Conservation (phyloP, 768 basidiomycete genomes). For the Cubamyces sp. region DNA sequence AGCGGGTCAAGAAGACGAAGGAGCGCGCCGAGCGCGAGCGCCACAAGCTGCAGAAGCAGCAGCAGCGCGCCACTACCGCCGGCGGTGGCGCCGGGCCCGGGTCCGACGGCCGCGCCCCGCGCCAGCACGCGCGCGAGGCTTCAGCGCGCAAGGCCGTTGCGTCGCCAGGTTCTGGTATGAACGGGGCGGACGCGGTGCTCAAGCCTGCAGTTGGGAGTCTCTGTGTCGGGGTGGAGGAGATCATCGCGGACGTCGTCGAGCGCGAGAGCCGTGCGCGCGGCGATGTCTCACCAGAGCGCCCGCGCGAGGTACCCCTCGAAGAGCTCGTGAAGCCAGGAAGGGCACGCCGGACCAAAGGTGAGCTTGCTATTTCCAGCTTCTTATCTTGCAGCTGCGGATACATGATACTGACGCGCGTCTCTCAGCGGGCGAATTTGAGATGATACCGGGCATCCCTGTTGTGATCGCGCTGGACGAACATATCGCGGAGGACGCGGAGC, state of each 20-base stretch:
- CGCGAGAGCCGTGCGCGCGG: slow-evolving; percentile 16
- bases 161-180: slow-evolving; percentile 1
- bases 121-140: slow-evolving; percentile 6
- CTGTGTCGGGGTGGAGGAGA: slow-evolving; percentile 17
- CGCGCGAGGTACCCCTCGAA: slow-evolving; percentile 32
- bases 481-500: slow-evolving; percentile 38
- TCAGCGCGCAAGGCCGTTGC: not conserved
- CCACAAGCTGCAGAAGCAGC: slow-evolving; percentile 14
- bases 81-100: not conserved
- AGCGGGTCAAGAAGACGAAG: slow-evolving; percentile 47
- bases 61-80: slow-evolving; percentile 3
- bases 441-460: slow-evolving; percentile 54
- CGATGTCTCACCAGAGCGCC: not conserved
- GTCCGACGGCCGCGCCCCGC: not conserved
- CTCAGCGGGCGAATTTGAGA: slow-evolving; percentile 58
- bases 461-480: slow-evolving; percentile 63
- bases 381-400: slow-evolving; percentile 2
- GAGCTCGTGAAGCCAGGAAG: slow-evolving; percentile 38
- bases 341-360: slow-evolving; percentile 48
- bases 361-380: slow-evolving; percentile 21
- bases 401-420: not conserved
- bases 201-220: not conserved
- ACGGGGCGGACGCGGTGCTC: slow-evolving; percentile 8
- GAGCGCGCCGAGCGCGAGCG: slow-evolving; percentile 35
- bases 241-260: slow-evolving; percentile 25